Percentiles rank a stretch among this genome's conserved stretches.
phyloP scores from a whole-genome alignment of 192 early-diverging fungal species.

The Coemansia sp. region DNA sequence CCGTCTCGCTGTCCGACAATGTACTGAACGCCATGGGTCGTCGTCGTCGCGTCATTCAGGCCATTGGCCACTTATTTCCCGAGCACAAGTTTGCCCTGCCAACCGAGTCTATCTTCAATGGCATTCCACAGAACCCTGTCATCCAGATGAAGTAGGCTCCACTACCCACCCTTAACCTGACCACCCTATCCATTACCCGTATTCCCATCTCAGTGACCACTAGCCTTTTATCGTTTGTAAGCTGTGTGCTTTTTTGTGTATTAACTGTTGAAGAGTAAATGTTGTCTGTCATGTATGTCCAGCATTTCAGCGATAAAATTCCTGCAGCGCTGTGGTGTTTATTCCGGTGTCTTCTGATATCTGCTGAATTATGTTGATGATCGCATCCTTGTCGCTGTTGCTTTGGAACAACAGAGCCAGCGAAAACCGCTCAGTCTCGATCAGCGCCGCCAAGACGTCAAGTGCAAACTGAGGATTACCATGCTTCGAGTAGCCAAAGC shows the following conservation, averaged over 20 bases:
- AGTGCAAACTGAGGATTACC: constrained; percentile 4
- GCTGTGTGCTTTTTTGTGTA: not conserved
- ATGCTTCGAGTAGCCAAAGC: constrained; percentile 1
- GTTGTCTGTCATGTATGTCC: not conserved
- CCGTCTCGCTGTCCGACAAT: constrained; percentile 67
- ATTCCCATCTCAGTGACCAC: too few species aligned
- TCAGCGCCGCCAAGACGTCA: constrained; percentile 1
- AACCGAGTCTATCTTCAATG: constrained; percentile 32
- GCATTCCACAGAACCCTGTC: constrained; percentile 36
- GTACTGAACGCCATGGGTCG: constrained; percentile 65
- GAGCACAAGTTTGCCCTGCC: constrained; percentile 52
- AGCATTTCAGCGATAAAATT: not conserved
- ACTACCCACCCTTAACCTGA: not conserved
- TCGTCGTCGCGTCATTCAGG: constrained; percentile 65
- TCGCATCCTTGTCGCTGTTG: constrained; percentile 2
- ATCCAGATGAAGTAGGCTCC: constrained; percentile 22
- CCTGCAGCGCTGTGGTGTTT: not conserved
- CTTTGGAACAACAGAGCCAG: constrained; percentile 19
- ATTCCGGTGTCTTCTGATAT: not conserved
- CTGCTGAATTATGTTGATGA: not conserved
- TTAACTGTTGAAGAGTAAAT: not conserved
- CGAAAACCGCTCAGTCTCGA: constrained; percentile 10
- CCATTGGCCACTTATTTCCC: constrained; percentile 60
- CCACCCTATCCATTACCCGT: too few species aligned
- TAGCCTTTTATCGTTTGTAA: not conserved